These are phyloP conservation scores for Candida jianshihensis DNA, from an alignment of 805 yeast species.

Conservation along the genomic window DNA sequence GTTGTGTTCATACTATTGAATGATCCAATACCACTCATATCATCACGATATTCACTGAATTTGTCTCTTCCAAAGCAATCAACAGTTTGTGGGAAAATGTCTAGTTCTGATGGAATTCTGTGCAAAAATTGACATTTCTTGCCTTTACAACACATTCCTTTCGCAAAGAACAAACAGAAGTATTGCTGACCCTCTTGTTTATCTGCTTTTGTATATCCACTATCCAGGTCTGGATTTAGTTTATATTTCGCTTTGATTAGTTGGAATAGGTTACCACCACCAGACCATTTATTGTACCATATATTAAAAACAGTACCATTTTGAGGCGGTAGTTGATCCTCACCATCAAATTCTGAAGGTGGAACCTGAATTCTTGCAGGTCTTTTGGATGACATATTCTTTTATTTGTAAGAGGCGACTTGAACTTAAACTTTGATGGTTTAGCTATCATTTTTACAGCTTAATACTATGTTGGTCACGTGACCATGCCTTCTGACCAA, in stretches of 20 bases:
- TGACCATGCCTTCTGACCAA: too few species aligned
- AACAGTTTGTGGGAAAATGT: constrained; percentile 50
- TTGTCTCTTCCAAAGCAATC: constrained; percentile 95
- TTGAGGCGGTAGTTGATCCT: constrained; percentile 69
- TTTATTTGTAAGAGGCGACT: too few species aligned
- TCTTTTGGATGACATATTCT: too few species aligned
- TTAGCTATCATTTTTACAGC: too few species aligned
- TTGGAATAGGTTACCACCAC: constrained; percentile 32
- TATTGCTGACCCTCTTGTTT: constrained; percentile 31
- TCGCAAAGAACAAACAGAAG: constrained; percentile 79
- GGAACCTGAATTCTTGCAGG: constrained; percentile 75
- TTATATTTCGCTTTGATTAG: constrained; percentile 49
- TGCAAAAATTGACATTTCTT: constrained; percentile 71
- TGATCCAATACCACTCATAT: constrained; percentile 91
- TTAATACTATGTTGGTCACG: too few species aligned
- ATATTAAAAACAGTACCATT: constrained; percentile 76
- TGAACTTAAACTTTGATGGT: too few species aligned
- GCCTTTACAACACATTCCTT: constrained; percentile 83
- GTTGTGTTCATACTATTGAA: constrained; percentile 66
- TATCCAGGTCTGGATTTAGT: constrained; percentile 53
- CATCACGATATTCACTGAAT: constrained; percentile 75
- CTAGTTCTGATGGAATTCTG: constrained; percentile 59
- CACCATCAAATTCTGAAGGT: constrained; percentile 44
- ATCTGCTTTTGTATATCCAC: constrained; percentile 73
- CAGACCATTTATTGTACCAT: constrained; percentile 88